A percentile compares a stretch with the other conserved stretches of the same genome.
These are phyloP conservation scores for Clathrospora elynae DNA, from an alignment of 2,329 filamentous ascomycete species.

Conservation along the genomic window DNA sequence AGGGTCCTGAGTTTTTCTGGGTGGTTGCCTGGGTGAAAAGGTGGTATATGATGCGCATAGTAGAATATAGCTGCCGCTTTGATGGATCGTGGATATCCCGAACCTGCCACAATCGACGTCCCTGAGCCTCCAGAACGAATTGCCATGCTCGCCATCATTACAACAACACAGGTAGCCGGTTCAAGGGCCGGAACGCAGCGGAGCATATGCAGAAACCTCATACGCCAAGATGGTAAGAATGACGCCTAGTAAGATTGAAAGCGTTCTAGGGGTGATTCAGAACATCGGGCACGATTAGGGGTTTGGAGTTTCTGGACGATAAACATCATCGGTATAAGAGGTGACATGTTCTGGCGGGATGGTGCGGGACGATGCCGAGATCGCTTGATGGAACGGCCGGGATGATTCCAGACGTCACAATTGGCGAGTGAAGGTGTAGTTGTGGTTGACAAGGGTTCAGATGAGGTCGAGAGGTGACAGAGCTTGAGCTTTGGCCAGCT, in stretches of 20 bases:
- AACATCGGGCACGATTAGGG: neutral
- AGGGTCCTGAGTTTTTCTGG: neutral
- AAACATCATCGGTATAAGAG: too few species aligned
- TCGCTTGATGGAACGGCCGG: neutral
- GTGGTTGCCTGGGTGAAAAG: neutral
- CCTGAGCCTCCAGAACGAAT: neutral
- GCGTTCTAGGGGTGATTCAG: neutral
- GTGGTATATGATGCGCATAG: too few species aligned
- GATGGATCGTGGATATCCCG: neutral
- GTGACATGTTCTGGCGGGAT: neutral
- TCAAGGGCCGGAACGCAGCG: neutral
- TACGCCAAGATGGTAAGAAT: neutral
- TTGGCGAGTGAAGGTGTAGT: constrained; percentile 6
- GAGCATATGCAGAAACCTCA: too few species aligned
- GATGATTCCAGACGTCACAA: neutral
- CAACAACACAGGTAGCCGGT: neutral
- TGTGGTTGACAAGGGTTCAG: constrained; percentile 1
- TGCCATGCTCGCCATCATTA: neutral
- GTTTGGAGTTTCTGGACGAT: too few species aligned
- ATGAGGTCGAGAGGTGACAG: constrained; percentile 1
- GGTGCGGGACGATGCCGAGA: neutral
- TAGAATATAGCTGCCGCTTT: neutral
- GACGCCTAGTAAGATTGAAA: neutral
- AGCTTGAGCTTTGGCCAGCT: neutral
- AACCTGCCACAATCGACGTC: neutral